phyloP scores from a whole-genome alignment of 805 yeast genomes.

The Saccharomyces kudriavzevii region DNA sequence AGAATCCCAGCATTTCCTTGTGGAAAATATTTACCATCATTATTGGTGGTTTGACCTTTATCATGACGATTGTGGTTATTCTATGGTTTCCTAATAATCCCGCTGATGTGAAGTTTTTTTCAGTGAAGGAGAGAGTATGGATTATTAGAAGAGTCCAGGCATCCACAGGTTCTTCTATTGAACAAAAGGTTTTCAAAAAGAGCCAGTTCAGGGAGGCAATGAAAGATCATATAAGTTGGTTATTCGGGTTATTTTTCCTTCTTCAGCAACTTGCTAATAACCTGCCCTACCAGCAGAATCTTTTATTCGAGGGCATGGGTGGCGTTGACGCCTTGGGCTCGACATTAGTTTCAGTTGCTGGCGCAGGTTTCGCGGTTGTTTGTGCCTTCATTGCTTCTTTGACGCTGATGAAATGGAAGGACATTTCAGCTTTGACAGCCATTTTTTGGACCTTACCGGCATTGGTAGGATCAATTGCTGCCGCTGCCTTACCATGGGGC shows the following conservation, averaged over 20 bases:
- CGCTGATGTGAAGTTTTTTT: conserved; percentile 40
- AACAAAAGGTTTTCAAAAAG: conserved; percentile 40
- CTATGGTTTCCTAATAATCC: conserved; percentile 52
- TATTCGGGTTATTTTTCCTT: conserved; percentile 35
- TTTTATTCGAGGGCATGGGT: conserved; percentile 41
- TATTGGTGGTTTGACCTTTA: conserved; percentile 47
- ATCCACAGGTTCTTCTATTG: conserved; percentile 36
- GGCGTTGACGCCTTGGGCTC: conserved; percentile 36
- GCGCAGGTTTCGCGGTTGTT: conserved; percentile 42
- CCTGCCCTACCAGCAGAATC: conserved; percentile 44
- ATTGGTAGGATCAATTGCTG: conserved; percentile 38
- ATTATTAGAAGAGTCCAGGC: conserved; percentile 38
- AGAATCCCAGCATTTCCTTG: conserved; percentile 20
- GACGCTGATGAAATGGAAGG: conserved; percentile 28
- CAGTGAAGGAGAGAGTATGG: conserved; percentile 44
- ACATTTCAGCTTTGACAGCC: conserved; percentile 34
- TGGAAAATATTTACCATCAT: conserved; percentile 54
- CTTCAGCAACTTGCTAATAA: conserved; percentile 45
- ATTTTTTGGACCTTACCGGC: conserved; percentile 37
- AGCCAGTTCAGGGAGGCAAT: conserved; percentile 44
- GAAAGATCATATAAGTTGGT: conserved; percentile 42
- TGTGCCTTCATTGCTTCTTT: conserved; percentile 34
- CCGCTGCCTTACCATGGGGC: conserved; percentile 38
- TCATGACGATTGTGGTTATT: conserved; percentile 30
- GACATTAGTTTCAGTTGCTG: conserved; percentile 46